Evolutionary conservation across 2,329 filamentous ascomycete species (phyloP), one percentile per base, ranked within the genome.

Genomic region (Beauveria caledonica): DNA sequence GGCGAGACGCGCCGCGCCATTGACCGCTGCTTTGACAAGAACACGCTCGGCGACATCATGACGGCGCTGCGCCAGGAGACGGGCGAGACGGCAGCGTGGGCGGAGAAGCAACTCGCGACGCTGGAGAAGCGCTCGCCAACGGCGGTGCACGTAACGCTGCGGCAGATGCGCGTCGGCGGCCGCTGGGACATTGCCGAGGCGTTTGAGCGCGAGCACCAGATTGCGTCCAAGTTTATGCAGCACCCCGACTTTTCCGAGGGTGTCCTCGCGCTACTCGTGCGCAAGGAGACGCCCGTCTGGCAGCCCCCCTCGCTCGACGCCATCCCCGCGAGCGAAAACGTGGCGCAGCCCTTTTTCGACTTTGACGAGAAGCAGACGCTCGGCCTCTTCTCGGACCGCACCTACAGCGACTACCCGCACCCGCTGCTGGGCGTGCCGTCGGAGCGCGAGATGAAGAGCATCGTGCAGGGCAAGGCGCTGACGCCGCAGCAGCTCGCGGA

Each of bases 201-300:
- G 1, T 99, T 97, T 80, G 80, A 86, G 70, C 86, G 86, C 64
- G 94, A 99, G 77, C 84, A 94, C 74, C 82, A 88, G 69, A 91
- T 99, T 62, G 92, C 93, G 2, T 78, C 82, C 62, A 84, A 86
- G 64, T 97, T 99, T 78, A 97, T 99, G 93, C 80, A 81, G 60
- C 88, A 94, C 72, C 88, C 85, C 5, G 94, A 99, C 74, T 99
- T 99, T 70, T 86, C 86, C 48, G 90, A 96, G 75, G 94, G 94
- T 58, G 93, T 99, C n/a, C 85, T 85, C 56, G 87, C 91, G 25
- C 82, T 88, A 53, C 81, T 99, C 45, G 82, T 94, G 67, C 81
- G 85, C 69, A 91, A 91, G 75, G 66, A 76, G 64, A 78, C 79
- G 23, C 89, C 92, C 1, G 77, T 80, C 63, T 99, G 94, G 94